Percentiles rank a stretch among this genome's conserved stretches.
Conservation (phyloP, 1,139 yeast genomes). For the Blastobotrys serpentis region DNA sequence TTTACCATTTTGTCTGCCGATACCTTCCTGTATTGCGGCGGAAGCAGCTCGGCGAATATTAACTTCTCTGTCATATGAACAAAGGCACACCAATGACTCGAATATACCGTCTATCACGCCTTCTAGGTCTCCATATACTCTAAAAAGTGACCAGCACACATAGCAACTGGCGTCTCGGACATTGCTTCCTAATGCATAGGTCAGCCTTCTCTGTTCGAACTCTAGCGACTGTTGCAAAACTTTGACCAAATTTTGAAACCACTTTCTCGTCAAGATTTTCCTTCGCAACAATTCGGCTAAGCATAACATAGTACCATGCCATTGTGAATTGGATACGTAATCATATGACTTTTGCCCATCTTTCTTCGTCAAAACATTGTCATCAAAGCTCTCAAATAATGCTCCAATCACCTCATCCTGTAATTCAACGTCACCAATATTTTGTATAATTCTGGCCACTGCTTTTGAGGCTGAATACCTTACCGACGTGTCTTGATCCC, state of each 20-base stretch:
- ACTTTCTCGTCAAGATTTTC: slow-evolving; percentile 25
- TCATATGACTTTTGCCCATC: slow-evolving; percentile 20
- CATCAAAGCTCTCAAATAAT: slow-evolving; percentile 35
- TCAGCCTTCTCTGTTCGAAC: slow-evolving; percentile 53
- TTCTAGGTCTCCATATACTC: slow-evolving; percentile 41
- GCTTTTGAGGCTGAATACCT: slow-evolving; percentile 50
- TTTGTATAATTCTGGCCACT: slow-evolving; percentile 41
- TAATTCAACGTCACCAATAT: slow-evolving; percentile 32
- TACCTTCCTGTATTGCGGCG: slow-evolving; percentile 82
- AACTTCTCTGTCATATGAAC: slow-evolving; percentile 71
- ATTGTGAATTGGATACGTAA: slow-evolving; percentile 37
- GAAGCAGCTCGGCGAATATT: slow-evolving; percentile 76
- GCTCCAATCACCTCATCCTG: slow-evolving; percentile 39
- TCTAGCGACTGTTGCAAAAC: slow-evolving; percentile 46
- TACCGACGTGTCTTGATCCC: slow-evolving; percentile 43
- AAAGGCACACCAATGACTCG: slow-evolving; percentile 46
- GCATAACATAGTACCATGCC: slow-evolving; percentile 48
- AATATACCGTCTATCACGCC: slow-evolving; percentile 27
- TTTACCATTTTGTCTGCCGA: slow-evolving; percentile 66
- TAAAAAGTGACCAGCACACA: slow-evolving; percentile 62
- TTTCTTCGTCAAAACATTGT: slow-evolving; percentile 20
- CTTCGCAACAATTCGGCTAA: slow-evolving; percentile 48
- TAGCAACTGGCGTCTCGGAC: slow-evolving; percentile 85
- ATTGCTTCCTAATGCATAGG: slow-evolving; percentile 59
- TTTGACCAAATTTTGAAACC: slow-evolving; percentile 32